Percentiles rank a stretch among this genome's conserved stretches.
These are phyloP conservation scores for Phyllosticta ampelicida DNA, from an alignment of 2,329 filamentous ascomycete genomes.

Conservation along the genomic window DNA sequence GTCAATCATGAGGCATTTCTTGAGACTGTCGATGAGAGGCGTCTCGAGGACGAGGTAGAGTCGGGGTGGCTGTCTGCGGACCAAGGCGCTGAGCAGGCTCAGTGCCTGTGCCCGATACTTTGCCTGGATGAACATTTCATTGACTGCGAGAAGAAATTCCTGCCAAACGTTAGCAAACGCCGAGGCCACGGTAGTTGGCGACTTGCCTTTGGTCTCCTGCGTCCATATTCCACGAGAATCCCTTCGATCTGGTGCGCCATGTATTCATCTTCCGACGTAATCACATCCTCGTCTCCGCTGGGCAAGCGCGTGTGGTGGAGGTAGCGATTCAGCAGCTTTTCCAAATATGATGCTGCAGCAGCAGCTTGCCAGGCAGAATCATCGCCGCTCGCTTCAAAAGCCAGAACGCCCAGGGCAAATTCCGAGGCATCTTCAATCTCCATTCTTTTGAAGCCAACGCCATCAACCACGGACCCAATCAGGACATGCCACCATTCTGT, in stretches of 20 bases:
- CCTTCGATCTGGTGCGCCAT: conserved; percentile 41
- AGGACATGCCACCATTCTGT: conserved; percentile 63
- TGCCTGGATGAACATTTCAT: conserved; percentile 54
- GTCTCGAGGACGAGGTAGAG: conserved; percentile 64
- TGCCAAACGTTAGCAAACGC: conserved; percentile 21
- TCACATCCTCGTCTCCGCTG: conserved; percentile 25
- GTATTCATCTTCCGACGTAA: conserved; percentile 34
- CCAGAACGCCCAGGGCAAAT: conserved; percentile 54
- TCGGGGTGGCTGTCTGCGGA: conserved; percentile 68
- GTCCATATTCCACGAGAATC: conserved; percentile 48
- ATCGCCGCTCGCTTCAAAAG: conserved; percentile 50
- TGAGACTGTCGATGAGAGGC: conserved; percentile 57
- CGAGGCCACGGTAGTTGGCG: background rate
- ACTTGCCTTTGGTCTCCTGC: conserved; percentile 52
- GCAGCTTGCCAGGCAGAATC: conserved; percentile 35
- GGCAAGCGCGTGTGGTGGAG: conserved; percentile 31
- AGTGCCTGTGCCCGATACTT: conserved; percentile 54
- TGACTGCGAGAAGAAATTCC: conserved; percentile 55
- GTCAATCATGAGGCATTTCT: conserved; percentile 66
- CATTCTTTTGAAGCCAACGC: conserved; percentile 50
- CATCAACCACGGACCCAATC: conserved; percentile 45
- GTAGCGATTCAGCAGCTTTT: conserved; percentile 39
- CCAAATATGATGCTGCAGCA: conserved; percentile 42
- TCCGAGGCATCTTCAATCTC: conserved; percentile 54
- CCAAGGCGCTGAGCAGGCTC: conserved; percentile 59